phyloP scores from a whole-genome alignment of 495 filamentous ascomycete species.

The Penicillium herquei region DNA sequence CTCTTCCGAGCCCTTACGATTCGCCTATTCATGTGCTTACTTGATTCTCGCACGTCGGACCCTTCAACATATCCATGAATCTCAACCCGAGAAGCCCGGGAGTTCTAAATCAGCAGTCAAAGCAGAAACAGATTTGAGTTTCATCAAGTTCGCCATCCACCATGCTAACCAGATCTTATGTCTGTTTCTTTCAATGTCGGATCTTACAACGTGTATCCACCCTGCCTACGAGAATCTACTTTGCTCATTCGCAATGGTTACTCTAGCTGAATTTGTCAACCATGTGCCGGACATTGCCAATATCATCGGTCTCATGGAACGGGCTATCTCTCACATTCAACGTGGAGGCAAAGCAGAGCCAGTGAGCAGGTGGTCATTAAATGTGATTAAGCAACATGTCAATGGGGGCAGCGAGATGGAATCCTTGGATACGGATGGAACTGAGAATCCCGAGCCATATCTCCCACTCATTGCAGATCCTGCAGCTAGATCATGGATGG shows the following conservation, averaged over 20 bases:
- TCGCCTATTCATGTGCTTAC: constrained; percentile 18
- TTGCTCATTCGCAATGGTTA: constrained; percentile 20
- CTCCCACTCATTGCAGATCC: background rate
- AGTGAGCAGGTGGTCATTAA: constrained; percentile 19
- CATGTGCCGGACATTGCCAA: constrained; percentile 6
- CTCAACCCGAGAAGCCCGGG: background rate
- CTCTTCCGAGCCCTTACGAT: constrained; percentile 18
- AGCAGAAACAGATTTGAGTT: background rate
- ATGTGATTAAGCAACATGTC: constrained; percentile 17
- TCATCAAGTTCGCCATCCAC: constrained; percentile 11
- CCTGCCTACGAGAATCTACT: constrained; percentile 18
- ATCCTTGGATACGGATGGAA: background rate
- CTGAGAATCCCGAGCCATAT: background rate
- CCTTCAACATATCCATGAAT: constrained; percentile 8
- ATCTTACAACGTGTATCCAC: constrained; percentile 17
- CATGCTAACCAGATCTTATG: constrained; percentile 6
- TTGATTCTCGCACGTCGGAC: constrained; percentile 18
- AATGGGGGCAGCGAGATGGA: background rate
- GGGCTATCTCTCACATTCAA: constrained; percentile 19
- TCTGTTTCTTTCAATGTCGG: constrained; percentile 14
- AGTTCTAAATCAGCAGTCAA: background rate
- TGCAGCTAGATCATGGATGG: constrained; percentile 4
- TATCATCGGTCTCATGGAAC: constrained; percentile 11
- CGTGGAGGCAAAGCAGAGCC: constrained; percentile 19
- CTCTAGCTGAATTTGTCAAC: constrained; percentile 13